Conservation (phyloP, 2,329 filamentous ascomycete species). For the Colletotrichum sojae region DNA sequence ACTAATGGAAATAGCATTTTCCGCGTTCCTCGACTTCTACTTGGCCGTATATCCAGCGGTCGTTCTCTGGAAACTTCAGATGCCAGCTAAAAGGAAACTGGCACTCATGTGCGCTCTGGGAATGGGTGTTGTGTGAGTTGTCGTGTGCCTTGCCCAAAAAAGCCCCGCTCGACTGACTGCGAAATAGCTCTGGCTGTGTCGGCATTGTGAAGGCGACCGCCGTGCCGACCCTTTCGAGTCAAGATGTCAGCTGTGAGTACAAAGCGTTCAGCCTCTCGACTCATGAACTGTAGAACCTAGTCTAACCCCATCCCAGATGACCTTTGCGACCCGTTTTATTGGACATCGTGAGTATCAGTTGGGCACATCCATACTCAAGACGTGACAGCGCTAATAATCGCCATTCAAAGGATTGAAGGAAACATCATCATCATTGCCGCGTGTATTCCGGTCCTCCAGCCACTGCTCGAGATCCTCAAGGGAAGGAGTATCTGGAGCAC, state of each 20-base stretch:
- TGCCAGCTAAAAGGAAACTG: conserved; percentile 45
- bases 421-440: conserved; percentile 48
- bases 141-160: no score
- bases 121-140: conserved; percentile 46
- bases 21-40: conserved; percentile 46
- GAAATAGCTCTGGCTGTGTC: neutral
- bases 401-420: conserved; percentile 3
- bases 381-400: neutral
- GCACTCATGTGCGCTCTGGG: conserved; percentile 45
- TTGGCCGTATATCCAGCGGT: conserved; percentile 45
- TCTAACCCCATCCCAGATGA: neutral
- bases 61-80: conserved; percentile 43
- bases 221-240: neutral
- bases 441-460: conserved; percentile 48
- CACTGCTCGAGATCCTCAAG: conserved; percentile 44
- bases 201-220: conserved; percentile 1
- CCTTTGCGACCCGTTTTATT: neutral
- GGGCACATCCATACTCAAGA: neutral
- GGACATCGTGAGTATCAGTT: neutral
- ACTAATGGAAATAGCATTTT: conserved; percentile 35
- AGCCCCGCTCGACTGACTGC: neutral
- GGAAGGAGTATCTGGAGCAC: conserved; percentile 34
- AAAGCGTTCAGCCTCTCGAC: no score
- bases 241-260: conserved; percentile 5
- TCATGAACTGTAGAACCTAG: accelerated